Conservation (phyloP, 768 basidiomycete genomes). For the Termitomyces heimii region DNA sequence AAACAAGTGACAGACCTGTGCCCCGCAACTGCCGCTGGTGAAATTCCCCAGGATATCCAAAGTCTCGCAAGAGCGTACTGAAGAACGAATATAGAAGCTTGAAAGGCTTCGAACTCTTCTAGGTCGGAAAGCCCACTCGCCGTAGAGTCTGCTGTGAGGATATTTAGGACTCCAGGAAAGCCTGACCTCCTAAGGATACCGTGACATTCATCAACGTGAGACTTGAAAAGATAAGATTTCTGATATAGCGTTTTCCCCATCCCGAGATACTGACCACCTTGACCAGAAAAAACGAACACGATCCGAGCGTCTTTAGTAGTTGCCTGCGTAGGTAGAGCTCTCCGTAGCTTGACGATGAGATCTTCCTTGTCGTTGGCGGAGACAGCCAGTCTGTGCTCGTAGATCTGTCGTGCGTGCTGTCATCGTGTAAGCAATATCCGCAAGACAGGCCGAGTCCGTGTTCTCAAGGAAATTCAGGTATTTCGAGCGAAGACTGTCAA, state of each 20-base stretch:
- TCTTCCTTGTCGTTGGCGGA: conserved; percentile 37
- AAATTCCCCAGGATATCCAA: conserved; percentile 67
- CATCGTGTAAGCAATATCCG: conserved; percentile 57
- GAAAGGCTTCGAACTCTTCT: conserved; percentile 40
- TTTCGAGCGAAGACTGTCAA: conserved; percentile 39
- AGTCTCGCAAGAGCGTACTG: conserved; percentile 57
- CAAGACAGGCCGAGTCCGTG: conserved; percentile 22
- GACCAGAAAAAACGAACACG: conserved; percentile 70
- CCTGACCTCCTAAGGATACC: conserved; percentile 39
- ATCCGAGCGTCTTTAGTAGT: conserved; percentile 24
- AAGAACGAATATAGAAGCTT: conserved; percentile 52
- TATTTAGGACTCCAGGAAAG: conserved; percentile 42
- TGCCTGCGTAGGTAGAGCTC: conserved; percentile 25
- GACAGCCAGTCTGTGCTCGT: conserved; percentile 48
- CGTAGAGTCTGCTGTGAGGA: conserved; percentile 27
- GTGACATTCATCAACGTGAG: conserved; percentile 55
- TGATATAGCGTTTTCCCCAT: conserved; percentile 59
- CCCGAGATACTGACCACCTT: conserved; percentile 60
- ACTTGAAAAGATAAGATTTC: conserved; percentile 39
- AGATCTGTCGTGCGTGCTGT: conserved; percentile 60
- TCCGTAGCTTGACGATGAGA: conserved; percentile 37
- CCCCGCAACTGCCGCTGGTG: conserved; percentile 56
- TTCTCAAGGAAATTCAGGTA: conserved; percentile 43
- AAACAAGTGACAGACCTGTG: conserved; percentile 50
- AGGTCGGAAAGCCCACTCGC: conserved; percentile 15